Evolutionary conservation across 2,329 filamentous ascomycete genomes (phyloP), one percentile per base, ranked within the genome.

Genomic region (Bipolaris victoriae): DNA sequence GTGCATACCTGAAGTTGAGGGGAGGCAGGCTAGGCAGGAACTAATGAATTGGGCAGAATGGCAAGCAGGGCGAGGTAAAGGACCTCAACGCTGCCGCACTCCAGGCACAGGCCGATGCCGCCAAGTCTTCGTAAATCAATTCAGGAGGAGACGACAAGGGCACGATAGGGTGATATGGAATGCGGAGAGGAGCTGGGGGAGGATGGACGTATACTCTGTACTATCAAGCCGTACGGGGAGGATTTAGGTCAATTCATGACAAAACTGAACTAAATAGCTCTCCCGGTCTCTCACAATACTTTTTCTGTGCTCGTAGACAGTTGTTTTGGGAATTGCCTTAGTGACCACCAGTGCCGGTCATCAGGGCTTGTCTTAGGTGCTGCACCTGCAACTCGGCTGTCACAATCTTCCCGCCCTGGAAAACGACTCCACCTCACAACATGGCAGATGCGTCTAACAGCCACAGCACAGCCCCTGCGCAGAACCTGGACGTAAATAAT

Each of bases 21-120:
- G 43, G 46, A 54, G 39, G 36, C 35, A 26, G 40, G 49, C 54
- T 63, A 52, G 71, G 76, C 26, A 16, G 20, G 45, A 51, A 63
- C 68, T 73, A 63, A 73, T 44, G 31, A 31, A 22, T 20, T 45
- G 60, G 52, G 48, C 80, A 98, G 95, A 92, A 92, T 82, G 95
- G 95, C 84, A 97, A 97, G 88, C 91, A 96, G 83, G 90, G 92
- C 78, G 94, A 98, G 46, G 69, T 83, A 75, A 90, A 91, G 86
- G 87, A 84, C 77, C 82, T 97, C 67, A 86, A 79, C 58, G 73
- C 79, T 55, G 84, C 82, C 40, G 57, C 65, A 60, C 85, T 86
- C 74, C 76, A 79, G 59, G 77, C 77, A 52, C 67, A 68, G 61
- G 81, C 80, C 52, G 76, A 81, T 66, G 76, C 78, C 26, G 72